Evolutionary conservation across 2,329 filamentous ascomycete genomes (phyloP).

Genomic region (Leptosphaerulina australis): DNA sequence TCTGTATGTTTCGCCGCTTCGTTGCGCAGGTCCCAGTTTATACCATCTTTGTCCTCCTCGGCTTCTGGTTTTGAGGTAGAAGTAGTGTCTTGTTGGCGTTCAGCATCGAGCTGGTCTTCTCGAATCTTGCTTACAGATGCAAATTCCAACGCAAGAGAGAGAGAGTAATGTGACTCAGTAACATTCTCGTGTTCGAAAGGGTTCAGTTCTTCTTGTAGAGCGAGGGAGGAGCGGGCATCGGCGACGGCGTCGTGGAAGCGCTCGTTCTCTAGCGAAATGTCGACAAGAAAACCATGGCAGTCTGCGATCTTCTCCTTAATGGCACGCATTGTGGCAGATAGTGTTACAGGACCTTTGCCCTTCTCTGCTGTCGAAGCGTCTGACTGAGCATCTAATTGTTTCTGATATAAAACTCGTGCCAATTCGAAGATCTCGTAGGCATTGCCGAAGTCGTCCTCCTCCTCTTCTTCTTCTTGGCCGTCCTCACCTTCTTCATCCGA

Average conservation of each 20-base stretch:
- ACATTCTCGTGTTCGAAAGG: slow-evolving; percentile 81
- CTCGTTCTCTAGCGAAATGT: slow-evolving; percentile 97
- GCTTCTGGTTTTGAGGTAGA: slow-evolving; percentile 40
- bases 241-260: slow-evolving; percentile 86
- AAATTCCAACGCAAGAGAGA: slow-evolving; percentile 93
- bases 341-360: slow-evolving; percentile 55
- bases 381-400: slow-evolving; percentile 58
- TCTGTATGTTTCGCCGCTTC: slow-evolving; percentile 75
- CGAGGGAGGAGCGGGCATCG: slow-evolving; percentile 78
- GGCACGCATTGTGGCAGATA: slow-evolving; percentile 38
- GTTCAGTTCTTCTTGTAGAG: slow-evolving; percentile 79
- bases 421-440: slow-evolving; percentile 69
- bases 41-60: slow-evolving; percentile 54
- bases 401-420: slow-evolving; percentile 64
- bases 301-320: slow-evolving; percentile 84
- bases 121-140: slow-evolving; percentile 73
- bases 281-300: slow-evolving; percentile 89
- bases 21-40: slow-evolving; percentile 73
- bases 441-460: slow-evolving; percentile 67
- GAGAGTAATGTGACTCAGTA: slow-evolving; percentile 94
- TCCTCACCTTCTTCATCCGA: slow-evolving; percentile 65
- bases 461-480: slow-evolving; percentile 56
- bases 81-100: slow-evolving; percentile 42
- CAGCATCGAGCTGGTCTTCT: slow-evolving; percentile 54
- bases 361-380: slow-evolving; percentile 46